These are phyloP conservation scores for Aeschynomene evenia DNA, from an alignment of 306 rosid species.

Conservation along the genomic window DNA sequence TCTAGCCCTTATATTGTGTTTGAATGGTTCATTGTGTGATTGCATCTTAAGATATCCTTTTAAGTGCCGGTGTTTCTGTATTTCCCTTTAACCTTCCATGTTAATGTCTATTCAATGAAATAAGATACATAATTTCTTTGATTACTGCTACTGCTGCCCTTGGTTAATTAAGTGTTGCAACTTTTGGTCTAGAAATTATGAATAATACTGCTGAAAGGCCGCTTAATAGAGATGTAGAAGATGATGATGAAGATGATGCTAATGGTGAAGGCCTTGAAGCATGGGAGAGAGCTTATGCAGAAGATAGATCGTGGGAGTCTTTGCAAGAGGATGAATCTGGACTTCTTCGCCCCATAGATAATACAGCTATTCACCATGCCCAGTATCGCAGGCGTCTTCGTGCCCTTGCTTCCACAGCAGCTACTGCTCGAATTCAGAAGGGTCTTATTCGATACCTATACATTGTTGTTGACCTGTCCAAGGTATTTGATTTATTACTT, in stretches of 20 bases:
- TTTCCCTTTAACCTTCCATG: neutral
- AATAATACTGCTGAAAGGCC: slow-evolving; percentile 56
- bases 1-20: neutral
- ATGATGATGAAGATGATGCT: slow-evolving; percentile 75
- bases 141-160: slow-evolving; percentile 6
- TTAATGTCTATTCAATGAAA: slow-evolving; percentile 3
- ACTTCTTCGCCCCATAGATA: slow-evolving; percentile 85
- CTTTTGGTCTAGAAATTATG: slow-evolving; percentile 47
- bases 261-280: slow-evolving; percentile 68
- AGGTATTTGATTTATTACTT: slow-evolving; percentile 47
- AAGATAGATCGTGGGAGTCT: slow-evolving; percentile 95
- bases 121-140: slow-evolving; percentile 3
- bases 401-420: slow-evolving; percentile 55
- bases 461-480: slow-evolving; percentile 74
- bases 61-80: neutral
- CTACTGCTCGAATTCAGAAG: slow-evolving; percentile 80
- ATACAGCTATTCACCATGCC: slow-evolving; percentile 67
- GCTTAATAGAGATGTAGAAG: slow-evolving; percentile 60
- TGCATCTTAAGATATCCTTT: neutral
- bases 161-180: slow-evolving; percentile 21
- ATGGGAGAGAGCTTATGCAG: slow-evolving; percentile 92
- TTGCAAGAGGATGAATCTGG: slow-evolving; percentile 98
- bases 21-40: neutral
- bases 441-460: slow-evolving; percentile 90
- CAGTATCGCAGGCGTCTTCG: slow-evolving; percentile 94